These are phyloP conservation scores for Dissophora ornata DNA, from an alignment of 192 early-diverging fungal genomes.

Conservation along the genomic window DNA sequence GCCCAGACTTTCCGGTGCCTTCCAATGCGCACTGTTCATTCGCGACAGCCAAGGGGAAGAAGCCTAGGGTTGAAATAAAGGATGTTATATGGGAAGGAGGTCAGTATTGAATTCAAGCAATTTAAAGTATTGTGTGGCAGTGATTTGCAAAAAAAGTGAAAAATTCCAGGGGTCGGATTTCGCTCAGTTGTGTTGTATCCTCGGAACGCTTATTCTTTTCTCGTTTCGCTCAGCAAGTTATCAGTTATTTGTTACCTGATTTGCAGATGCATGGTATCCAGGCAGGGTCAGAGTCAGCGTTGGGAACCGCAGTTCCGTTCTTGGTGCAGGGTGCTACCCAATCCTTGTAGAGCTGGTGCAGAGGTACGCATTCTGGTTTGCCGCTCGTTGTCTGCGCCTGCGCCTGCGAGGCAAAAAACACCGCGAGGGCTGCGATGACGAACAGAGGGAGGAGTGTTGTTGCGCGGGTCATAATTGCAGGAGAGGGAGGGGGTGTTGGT, in stretches of 20 bases:
- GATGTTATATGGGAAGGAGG: not conserved
- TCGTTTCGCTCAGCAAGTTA: too few relatives aligned
- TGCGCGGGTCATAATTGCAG: constrained; percentile 22
- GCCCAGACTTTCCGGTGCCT: not conserved
- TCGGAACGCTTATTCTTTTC: too few relatives aligned
- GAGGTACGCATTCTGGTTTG: constrained; percentile 38
- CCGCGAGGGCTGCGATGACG: constrained; percentile 17
- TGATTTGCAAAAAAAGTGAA: too few relatives aligned
- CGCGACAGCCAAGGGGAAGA: constrained; percentile 31
- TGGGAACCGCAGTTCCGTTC: constrained; percentile 21
- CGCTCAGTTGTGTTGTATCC: too few relatives aligned
- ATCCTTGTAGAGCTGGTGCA: constrained; percentile 30
- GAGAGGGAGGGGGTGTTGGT: not conserved
- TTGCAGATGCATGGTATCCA: constrained; percentile 39
- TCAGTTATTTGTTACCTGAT: constrained; percentile 8
- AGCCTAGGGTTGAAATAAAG: constrained; percentile 16
- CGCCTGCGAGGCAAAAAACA: constrained; percentile 1
- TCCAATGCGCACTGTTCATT: constrained; percentile 17
- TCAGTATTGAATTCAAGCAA: not conserved
- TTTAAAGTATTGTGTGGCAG: too few relatives aligned
- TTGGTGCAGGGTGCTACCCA: constrained; percentile 23
- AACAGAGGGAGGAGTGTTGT: constrained; percentile 2
- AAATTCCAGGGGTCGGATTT: too few relatives aligned
- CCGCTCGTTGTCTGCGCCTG: constrained; percentile 1
- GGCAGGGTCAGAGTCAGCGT: constrained; percentile 22